phyloP scores from a whole-genome alignment of 805 yeast species.

The Pichia ethanolica region DNA sequence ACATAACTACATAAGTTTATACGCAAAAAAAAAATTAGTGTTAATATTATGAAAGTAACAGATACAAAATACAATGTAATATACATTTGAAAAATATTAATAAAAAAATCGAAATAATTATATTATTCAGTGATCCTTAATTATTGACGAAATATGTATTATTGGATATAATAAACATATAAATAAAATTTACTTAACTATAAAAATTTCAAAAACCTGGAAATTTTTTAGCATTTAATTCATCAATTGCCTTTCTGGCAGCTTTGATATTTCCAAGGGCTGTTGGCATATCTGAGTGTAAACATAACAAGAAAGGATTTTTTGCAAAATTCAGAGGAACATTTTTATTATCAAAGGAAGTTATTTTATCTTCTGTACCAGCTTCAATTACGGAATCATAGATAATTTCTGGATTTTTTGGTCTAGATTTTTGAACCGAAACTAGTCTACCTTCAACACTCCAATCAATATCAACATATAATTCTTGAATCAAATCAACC shows the following conservation, averaged over 20 bases:
- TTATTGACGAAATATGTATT: no score
- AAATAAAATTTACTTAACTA: not conserved
- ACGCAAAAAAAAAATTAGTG: no score
- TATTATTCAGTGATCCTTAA: no score
- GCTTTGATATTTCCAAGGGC: constrained; percentile 28
- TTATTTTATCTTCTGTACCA: constrained; percentile 21
- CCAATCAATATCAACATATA: constrained; percentile 32
- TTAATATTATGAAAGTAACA: no score
- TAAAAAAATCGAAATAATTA: no score
- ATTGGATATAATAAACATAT: not conserved
- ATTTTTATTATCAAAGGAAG: constrained; percentile 18
- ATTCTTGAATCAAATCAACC: constrained; percentile 31
- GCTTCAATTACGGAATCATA: constrained; percentile 23
- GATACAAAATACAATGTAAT: no score
- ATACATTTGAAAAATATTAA: no score
- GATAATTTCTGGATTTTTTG: constrained; percentile 23
- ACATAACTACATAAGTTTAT: no score
- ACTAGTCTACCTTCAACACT: constrained; percentile 26
- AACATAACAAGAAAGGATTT: constrained; percentile 27
- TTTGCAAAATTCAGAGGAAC: constrained; percentile 24
- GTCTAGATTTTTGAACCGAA: constrained; percentile 23
- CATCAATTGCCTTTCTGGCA: constrained; percentile 28
- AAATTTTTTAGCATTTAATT: constrained; percentile 13
- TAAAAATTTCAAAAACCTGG: no score
- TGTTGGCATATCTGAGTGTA: constrained; percentile 33